Percentiles rank a stretch among this genome's conserved stretches.
Evolutionary conservation across 177 flowering plant genomes (phyloP).

Genomic region (Tripterygium wilfordii): DNA sequence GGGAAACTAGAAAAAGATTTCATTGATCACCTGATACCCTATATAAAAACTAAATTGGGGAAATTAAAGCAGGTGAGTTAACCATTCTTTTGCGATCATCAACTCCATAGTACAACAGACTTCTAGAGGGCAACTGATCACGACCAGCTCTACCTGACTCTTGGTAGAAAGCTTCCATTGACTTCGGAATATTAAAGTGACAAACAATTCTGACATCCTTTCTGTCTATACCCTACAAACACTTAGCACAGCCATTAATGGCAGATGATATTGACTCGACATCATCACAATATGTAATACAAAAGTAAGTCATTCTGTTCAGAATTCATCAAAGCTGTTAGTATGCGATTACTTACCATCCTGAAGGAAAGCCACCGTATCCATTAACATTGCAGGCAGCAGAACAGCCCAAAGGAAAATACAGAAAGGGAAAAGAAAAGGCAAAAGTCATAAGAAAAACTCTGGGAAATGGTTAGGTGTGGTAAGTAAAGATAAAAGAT

Average conservation of each 20-base stretch:
- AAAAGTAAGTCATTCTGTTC: neutral
- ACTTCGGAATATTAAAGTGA: constrained; percentile 90
- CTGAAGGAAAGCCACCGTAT: constrained; percentile 39
- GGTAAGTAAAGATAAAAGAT: neutral
- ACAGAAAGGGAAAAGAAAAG: constrained; percentile 12
- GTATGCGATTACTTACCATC: constrained; percentile 51
- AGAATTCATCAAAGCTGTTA: constrained; percentile 4
- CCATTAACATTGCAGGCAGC: constrained; percentile 19
- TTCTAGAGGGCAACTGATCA: constrained; percentile 80
- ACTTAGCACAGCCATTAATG: constrained; percentile 6
- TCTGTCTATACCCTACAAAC: constrained; percentile 76
- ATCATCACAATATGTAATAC: neutral
- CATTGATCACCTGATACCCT: neutral
- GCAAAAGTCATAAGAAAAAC: constrained; percentile 11
- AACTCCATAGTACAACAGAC: constrained; percentile 75
- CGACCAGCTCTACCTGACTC: constrained; percentile 99
- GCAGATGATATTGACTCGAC: neutral
- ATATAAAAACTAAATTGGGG: neutral
- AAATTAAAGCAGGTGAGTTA: constrained; percentile 3
- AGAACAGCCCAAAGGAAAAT: constrained; percentile 29
- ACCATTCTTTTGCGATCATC: constrained; percentile 89
- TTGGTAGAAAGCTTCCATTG: constrained; percentile 95
- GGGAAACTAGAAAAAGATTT: neutral
- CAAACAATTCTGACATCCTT: constrained; percentile 88
- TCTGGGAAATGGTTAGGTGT: constrained; percentile 7